Evolutionary conservation across 2,329 filamentous ascomycete genomes (phyloP).

Genomic region (Keithomyces neogunnii): DNA sequence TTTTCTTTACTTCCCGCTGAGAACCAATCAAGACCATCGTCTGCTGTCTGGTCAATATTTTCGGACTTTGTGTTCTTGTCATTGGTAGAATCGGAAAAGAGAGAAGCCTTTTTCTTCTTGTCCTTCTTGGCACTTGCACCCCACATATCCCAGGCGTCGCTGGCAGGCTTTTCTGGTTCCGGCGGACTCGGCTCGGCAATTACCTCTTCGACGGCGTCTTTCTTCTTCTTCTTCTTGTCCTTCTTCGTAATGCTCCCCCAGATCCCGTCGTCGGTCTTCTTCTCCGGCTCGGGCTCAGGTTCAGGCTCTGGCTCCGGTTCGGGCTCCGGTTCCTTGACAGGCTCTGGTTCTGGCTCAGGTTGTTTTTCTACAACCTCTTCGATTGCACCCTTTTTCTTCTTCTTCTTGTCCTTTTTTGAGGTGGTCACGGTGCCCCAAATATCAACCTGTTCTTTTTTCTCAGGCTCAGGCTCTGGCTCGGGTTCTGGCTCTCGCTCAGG

Average conservation of each 20-base stretch:
- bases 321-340: conserved; percentile 10
- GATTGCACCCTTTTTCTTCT: conserved; percentile 14
- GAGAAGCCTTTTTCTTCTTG: conserved; percentile 27
- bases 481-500: background rate
- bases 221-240: conserved; percentile 15
- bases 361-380: conserved; percentile 14
- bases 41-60: background rate
- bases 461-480: conserved; percentile 11
- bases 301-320: conserved; percentile 4
- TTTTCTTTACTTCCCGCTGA: conserved; percentile 6
- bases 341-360: conserved; percentile 4
- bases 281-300: conserved; percentile 1
- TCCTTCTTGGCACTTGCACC: conserved; percentile 20
- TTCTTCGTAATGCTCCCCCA: conserved; percentile 6
- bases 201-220: conserved; percentile 12
- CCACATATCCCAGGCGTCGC: conserved; percentile 17
- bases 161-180: background rate
- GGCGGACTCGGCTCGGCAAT: conserved; percentile 8
- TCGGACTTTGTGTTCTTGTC: background rate
- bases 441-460: conserved; percentile 21
- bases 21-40: background rate
- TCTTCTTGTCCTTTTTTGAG: conserved; percentile 21
- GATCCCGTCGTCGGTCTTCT: conserved; percentile 10
- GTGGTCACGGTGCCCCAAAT: conserved; percentile 17
- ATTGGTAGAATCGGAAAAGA: conserved; percentile 1